Evolutionary conservation across 768 basidiomycete genomes (phyloP), one percentile per base, ranked within the genome.

Genomic region (Lactarius akahatsu): DNA sequence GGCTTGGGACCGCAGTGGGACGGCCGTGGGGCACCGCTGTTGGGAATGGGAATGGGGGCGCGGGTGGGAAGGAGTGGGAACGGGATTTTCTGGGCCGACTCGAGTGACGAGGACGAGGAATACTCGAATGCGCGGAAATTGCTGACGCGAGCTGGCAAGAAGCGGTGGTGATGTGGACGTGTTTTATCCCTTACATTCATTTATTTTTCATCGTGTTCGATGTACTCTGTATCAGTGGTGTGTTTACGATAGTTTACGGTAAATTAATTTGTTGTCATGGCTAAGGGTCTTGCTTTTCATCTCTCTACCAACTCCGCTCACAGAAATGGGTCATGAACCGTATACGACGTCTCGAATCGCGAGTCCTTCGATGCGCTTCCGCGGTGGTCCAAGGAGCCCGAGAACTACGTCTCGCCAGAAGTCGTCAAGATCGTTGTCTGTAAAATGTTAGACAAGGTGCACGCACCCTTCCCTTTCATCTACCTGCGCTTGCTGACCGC

Each of bases 351-450:
- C 41, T 85, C 96, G 8, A 94, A 89, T 71, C 85, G 94, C 40
- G 91, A 93, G 76, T 92, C 94, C 0, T 98, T 96, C 74, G 94
- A 98, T 23, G 91, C 94, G 10, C 85, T 98, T n/a, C 89, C 94
- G 18, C 83, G 89, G 65, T 99, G 97, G 97, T 89, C 86, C 74
- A 85, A 86, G 59, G 96, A 98, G 74, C 86, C 98, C 7, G 95
- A 98, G 73, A 96, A 92, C 13, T 98, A 98, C 74, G 92, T 95
- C 62, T 87, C 87, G 2, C 80, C 82, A 23, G 88, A 89, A 1
- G 92, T 97, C 26, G 91, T 94, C 57, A 94, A 95, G 84, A 94
- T 98, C 72, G 85, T 99, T 26, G 95, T 99, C 2, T 96, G 92
- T 36, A 91, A 91, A 78, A 99, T 98, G 78, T 80, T 96, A 20